These are phyloP conservation scores for Pholiota conissans DNA, from an alignment of 768 basidiomycete species.

Conservation along the genomic window DNA sequence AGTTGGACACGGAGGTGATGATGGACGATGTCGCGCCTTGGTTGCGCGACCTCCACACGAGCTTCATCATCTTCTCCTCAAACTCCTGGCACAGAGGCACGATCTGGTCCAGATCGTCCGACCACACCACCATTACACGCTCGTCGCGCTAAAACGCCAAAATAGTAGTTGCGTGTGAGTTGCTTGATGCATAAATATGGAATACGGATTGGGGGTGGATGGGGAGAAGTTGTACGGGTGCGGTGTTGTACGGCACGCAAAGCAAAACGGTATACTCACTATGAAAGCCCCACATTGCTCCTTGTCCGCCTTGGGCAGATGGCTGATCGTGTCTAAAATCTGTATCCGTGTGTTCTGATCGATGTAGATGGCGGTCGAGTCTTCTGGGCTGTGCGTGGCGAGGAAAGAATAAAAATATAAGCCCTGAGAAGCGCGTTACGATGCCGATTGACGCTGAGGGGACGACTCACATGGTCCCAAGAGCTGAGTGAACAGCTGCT, in stretches of 20 bases:
- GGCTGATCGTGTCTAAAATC: conserved; percentile 68
- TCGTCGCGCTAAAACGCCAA: conserved; percentile 68
- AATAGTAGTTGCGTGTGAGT: conserved; percentile 4
- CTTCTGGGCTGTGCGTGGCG: conserved; percentile 47
- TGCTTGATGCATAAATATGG: not conserved
- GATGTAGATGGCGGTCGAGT: conserved; percentile 64
- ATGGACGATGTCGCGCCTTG: conserved; percentile 36
- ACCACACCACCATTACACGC: conserved; percentile 81
- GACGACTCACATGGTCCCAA: conserved; percentile 67
- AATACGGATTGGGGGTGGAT: no score
- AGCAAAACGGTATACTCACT: conserved; percentile 38
- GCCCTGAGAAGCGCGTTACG: not conserved
- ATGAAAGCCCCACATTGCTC: conserved; percentile 91
- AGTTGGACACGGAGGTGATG: conserved; percentile 36
- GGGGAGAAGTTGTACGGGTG: no score
- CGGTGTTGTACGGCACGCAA: conserved; percentile 2
- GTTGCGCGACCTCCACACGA: conserved; percentile 51
- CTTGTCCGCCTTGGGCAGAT: conserved; percentile 79
- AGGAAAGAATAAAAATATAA: conserved; percentile 11
- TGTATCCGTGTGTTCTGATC: conserved; percentile 86
- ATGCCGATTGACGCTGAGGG: not conserved
- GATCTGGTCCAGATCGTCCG: conserved; percentile 78
- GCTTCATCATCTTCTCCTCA: conserved; percentile 63
- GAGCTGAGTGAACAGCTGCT: conserved; percentile 78
- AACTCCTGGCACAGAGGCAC: conserved; percentile 75